Evolutionary conservation across 371 early-diverging fungal genomes (phyloP), one percentile per base, ranked within the genome.

Genomic region (Haplosporangium sp.): DNA sequence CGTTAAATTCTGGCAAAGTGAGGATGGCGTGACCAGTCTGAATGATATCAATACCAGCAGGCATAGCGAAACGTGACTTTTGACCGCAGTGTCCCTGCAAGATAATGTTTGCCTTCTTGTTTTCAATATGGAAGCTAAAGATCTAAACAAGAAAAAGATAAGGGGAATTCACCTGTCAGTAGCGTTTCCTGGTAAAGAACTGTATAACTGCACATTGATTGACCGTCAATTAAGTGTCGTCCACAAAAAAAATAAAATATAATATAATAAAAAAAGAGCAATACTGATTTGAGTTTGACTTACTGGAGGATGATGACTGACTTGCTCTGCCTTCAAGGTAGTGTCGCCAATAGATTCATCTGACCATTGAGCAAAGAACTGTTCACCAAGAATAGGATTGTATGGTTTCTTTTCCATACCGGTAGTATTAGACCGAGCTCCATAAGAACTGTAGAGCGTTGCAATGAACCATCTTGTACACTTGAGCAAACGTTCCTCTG

Each of bases 371-470:
- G 92, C 91, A 60, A 88, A 77, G 73, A 92, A 94, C 76, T 93
- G 92, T 71, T 95, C 95, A 61, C 95, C 95, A 3, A 95, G 86
- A 48, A 95, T 93, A 17, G 95, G 95, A 71, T 95, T 95, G 73
- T 90, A 95, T 3, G 95, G 95, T 72, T 95, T 95, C 89, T 95
- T 95, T 73, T 94, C 95, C 71, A 79, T 79, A 56, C 87, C 87
- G 7, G 73, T 76, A n/a, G 69, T 67, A 38, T 72, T 79, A 35
- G 78, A 65, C 1, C 83, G 63, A 10, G 81, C 75, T 2, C 74
- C 67, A 84, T 89, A 91, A 27, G 94, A 92, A 11, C 94, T 92
- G 63, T 92, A 92, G 45, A 94, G 86, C 17, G 93, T 90, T 35
- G 93, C 92, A 62, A 94, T 89, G 72, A 92, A 95, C 94, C 94